Evolutionary conservation across 306 rosid genomes (phyloP), one percentile per base, ranked within the genome.

Genomic region (Trichosanthes truncata): DNA sequence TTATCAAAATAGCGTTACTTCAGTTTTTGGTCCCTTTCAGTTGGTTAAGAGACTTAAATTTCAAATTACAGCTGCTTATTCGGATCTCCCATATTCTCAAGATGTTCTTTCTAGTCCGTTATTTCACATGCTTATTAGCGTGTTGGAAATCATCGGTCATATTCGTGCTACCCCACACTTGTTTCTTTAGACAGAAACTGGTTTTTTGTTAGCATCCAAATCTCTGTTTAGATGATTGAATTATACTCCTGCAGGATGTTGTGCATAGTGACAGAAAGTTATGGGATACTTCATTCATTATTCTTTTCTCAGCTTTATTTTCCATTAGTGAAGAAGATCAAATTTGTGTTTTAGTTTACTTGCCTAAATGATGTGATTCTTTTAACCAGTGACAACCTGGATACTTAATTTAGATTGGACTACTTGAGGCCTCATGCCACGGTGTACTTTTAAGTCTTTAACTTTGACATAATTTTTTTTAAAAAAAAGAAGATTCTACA

Each of bases 181-280:
- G 75, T 68, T 68, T 68, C 74, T 43, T 35, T 68, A 41, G 35
- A 68, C 35, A 43, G 35, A 69, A 69, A 69, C 76, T 11, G 76
- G 35, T 3, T 4, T 69, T 41, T 41, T 69, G 76, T 45, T 41
- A 21, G 53, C 41, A 69, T 13, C 55, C 76, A 69, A 43, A 69
- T 25, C 9, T 41, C 36, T 69, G 36, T 41, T 5, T 69, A 14
- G 20, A 43, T 41, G 23, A 67, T 38, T 38, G 15, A 67, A 67
- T 40, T 67, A 38, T 38, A 38, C 31, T 67, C 51, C 8, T n/a
- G n/a, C 17, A 9, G 51, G 38, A n/a, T 38, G 74, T 65, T 18
- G 48, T 38, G 51, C 51, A 18, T 23, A 9, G 51, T 40, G 51
- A 67, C 21, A 10, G 31, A 40, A n/a, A 38, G 9, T 43, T 43